A percentile compares a stretch with the other conserved stretches of the same genome.
phyloP scores from a whole-genome alignment of 139 green algal genomes.

The Diplosphaera chodatii region DNA sequence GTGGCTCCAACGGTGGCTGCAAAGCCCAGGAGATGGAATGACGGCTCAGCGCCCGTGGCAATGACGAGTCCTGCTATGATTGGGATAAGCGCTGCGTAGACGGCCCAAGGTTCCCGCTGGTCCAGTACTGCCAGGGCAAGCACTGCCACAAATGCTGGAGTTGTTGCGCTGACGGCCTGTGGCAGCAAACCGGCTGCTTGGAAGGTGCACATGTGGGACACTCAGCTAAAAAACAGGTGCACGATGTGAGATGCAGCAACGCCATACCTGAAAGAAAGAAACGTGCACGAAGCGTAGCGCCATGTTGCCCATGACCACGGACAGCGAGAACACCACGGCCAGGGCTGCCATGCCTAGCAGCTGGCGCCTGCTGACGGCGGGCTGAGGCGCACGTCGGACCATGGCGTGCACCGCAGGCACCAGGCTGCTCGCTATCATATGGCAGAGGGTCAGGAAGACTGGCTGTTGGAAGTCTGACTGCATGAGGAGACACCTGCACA shows the following conservation, averaged over 20 bases:
- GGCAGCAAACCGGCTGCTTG: too few species aligned
- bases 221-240: too few species aligned
- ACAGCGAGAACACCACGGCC: conserved; percentile 74
- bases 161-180: conserved; percentile 90
- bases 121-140: conserved; percentile 55
- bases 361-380: conserved; percentile 57
- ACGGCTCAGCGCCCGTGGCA: conserved; percentile 76
- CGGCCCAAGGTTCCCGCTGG: conserved; percentile 45
- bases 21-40: conserved; percentile 85
- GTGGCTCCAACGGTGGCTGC: conserved; percentile 67
- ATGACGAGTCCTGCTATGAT: conserved; percentile 81
- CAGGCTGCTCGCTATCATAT: conserved; percentile 79
- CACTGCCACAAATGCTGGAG: conserved; percentile 89
- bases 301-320: conserved; percentile 88
- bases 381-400: conserved; percentile 44
- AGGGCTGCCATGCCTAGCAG: conserved; percentile 72
- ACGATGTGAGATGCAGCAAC: too few species aligned
- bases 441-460: conserved; percentile 88
- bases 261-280: conserved; percentile 71
- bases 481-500: background rate
- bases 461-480: conserved; percentile 36
- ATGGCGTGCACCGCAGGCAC: background rate
- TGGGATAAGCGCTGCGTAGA: conserved; percentile 81
- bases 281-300: conserved; percentile 79
- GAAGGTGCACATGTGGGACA: too few species aligned